These are phyloP conservation scores for Remersonia thermophila DNA, from an alignment of 2,329 filamentous ascomycete genomes.

Conservation along the genomic window DNA sequence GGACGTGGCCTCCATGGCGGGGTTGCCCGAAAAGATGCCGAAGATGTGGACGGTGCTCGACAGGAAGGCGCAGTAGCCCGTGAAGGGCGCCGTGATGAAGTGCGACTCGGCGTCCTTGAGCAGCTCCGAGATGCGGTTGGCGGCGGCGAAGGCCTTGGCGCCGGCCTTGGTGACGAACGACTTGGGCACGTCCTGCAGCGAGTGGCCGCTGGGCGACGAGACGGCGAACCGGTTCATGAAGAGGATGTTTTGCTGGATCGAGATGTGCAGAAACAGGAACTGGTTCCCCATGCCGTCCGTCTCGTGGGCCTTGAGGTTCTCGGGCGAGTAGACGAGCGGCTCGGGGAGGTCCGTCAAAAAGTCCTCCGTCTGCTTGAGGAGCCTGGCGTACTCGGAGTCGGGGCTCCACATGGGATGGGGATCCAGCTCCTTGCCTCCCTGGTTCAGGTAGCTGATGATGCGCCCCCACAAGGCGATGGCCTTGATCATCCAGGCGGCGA, in stretches of 20 bases:
- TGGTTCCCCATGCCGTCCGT: slow-evolving; percentile 81
- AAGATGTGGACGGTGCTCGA: slow-evolving; percentile 92
- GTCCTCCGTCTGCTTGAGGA: slow-evolving; percentile 59
- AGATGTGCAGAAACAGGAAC: slow-evolving; percentile 83
- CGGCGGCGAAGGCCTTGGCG: slow-evolving; percentile 66
- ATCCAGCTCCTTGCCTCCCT: slow-evolving; percentile 75
- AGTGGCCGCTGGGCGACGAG: slow-evolving; percentile 51
- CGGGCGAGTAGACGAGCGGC: slow-evolving; percentile 58
- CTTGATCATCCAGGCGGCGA: slow-evolving; percentile 80
- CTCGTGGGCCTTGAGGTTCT: slow-evolving; percentile 75
- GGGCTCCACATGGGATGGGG: slow-evolving; percentile 66
- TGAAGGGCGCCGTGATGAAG: slow-evolving; percentile 78
- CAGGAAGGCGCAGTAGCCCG: slow-evolving; percentile 87
- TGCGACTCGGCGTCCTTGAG: slow-evolving; percentile 70
- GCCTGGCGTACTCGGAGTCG: slow-evolving; percentile 60
- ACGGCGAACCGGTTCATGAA: slow-evolving; percentile 85
- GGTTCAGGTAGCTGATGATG: slow-evolving; percentile 79
- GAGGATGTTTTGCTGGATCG: slow-evolving; percentile 76
- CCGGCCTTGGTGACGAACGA: slow-evolving; percentile 66
- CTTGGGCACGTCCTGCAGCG: slow-evolving; percentile 59
- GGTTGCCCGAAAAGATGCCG: slow-evolving; percentile 78
- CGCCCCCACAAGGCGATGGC: slow-evolving; percentile 81
- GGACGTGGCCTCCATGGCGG: slow-evolving; percentile 59
- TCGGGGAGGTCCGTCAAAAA: slow-evolving; percentile 59
- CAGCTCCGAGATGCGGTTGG: slow-evolving; percentile 74